Conservation (phyloP, 2,329 filamentous ascomycete species). For the Aspergillus vadensis region DNA sequence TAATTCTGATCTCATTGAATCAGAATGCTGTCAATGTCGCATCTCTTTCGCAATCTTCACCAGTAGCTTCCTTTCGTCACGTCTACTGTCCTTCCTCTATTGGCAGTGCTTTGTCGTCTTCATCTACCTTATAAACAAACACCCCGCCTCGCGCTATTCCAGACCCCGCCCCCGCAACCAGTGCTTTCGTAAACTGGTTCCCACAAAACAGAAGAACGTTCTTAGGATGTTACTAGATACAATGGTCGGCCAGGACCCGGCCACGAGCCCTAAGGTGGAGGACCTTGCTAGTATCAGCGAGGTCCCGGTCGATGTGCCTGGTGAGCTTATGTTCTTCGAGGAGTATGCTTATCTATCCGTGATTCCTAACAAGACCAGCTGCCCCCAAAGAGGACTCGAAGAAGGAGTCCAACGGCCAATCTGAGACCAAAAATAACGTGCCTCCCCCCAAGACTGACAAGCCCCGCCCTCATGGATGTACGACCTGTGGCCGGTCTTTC, state of each 20-base stretch:
- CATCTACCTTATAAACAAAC: not conserved
- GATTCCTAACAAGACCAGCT: conserved; percentile 26
- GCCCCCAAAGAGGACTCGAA: conserved; percentile 33
- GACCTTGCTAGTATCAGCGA: conserved; percentile 47
- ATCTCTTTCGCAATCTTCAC: conserved; percentile 1
- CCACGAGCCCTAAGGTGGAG: conserved; percentile 38
- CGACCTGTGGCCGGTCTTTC: conserved; percentile 87
- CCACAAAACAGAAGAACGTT: not conserved
- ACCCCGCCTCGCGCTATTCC: not conserved
- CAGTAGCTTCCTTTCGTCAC: not conserved
- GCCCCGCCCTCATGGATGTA: conserved; percentile 90
- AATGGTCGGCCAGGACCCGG: conserved; percentile 42
- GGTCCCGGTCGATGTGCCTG: conserved; percentile 39
- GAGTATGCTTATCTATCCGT: conserved; percentile 12
- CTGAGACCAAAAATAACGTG: conserved; percentile 34
- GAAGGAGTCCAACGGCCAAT: conserved; percentile 29
- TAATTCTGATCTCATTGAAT: conserved; percentile 14
- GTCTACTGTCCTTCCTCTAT: not conserved
- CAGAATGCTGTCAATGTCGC: conserved; percentile 16
- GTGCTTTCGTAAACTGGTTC: conserved; percentile 3
- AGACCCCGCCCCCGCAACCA: not conserved
- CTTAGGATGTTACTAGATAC: conserved; percentile 39
- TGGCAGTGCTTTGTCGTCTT: not conserved
- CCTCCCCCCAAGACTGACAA: conserved; percentile 95
- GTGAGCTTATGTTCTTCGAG: conserved; percentile 34